A percentile compares a stretch with the other conserved stretches of the same genome.
Evolutionary conservation across 1,284 basidiomycete genomes (phyloP).

Genomic region (Trametes versicolor): DNA sequence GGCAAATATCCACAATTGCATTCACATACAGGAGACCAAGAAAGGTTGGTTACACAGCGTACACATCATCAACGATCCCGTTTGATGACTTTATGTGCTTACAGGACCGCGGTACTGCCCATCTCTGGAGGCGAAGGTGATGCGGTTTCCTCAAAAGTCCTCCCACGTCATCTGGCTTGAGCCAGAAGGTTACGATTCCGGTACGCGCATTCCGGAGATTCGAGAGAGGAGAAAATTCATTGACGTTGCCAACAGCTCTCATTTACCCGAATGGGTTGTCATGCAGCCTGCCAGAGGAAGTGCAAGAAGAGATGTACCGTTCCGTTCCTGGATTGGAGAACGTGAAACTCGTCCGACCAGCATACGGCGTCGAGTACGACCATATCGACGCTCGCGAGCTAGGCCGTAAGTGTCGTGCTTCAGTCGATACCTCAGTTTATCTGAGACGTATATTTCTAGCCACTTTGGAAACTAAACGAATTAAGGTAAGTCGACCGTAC

Average conservation of each 20-base stretch:
- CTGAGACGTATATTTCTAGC: slow-evolving; percentile 50
- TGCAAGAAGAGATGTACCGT: slow-evolving; percentile 82
- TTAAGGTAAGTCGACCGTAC: slow-evolving; percentile 56
- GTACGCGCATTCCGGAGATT: slow-evolving; percentile 46
- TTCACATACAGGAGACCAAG: slow-evolving; percentile 89
- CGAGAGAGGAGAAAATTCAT: background rate
- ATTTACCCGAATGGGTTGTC: slow-evolving; percentile 93
- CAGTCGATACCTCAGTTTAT: background rate
- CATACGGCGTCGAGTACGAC: slow-evolving; percentile 95
- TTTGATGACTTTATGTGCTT: background rate
- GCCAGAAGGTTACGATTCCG: slow-evolving; percentile 90
- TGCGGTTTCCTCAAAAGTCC: slow-evolving; percentile 78
- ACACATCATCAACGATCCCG: background rate
- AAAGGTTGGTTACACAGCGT: slow-evolving; percentile 59
- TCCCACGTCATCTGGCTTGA: slow-evolving; percentile 89
- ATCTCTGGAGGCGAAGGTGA: slow-evolving; percentile 88
- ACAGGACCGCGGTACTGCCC: slow-evolving; percentile 91
- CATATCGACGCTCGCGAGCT: slow-evolving; percentile 90
- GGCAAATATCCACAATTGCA: slow-evolving; percentile 78
- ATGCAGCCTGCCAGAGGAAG: slow-evolving; percentile 85
- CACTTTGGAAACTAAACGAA: slow-evolving; percentile 87
- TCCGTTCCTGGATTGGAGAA: slow-evolving; percentile 88
- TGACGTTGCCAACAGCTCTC: slow-evolving; percentile 56
- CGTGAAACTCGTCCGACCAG: slow-evolving; percentile 83
- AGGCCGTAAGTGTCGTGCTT: slow-evolving; percentile 56